Conservation (phyloP, 257 asterid species). For the Solanum chaucha region DNA sequence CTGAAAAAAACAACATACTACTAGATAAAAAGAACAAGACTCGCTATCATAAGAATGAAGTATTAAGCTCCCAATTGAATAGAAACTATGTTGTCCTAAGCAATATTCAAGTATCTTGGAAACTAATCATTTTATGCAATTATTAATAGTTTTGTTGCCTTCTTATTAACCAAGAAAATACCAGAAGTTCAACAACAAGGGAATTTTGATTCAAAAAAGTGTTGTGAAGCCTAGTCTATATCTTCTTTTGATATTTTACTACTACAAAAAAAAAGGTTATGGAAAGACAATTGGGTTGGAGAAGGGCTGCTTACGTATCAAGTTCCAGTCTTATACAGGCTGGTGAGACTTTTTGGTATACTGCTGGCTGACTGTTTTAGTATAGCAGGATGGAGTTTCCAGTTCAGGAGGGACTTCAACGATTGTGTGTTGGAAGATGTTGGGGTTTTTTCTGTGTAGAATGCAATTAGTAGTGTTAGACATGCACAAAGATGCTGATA, state of each 20-base stretch:
- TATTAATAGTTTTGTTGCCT: background rate
- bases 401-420: background rate
- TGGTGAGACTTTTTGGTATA: background rate
- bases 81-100: background rate
- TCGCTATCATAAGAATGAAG: background rate
- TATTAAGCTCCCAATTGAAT: background rate
- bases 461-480: background rate
- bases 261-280: background rate
- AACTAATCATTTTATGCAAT: background rate
- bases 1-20: background rate
- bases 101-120: background rate
- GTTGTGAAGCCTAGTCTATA: background rate
- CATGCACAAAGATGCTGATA: background rate
- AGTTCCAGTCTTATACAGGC: background rate
- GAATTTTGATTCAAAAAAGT: background rate
- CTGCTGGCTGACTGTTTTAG: background rate
- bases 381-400: background rate
- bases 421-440: background rate
- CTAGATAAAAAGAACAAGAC: background rate
- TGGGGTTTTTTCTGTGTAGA: background rate
- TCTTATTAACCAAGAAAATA: background rate
- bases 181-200: background rate
- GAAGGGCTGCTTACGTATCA: background rate
- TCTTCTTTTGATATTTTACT: background rate
- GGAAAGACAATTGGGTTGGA: background rate